Percentiles rank a stretch among this genome's conserved stretches.
Conservation (phyloP, 805 yeast species). For the Nakazawaea siamensis region DNA sequence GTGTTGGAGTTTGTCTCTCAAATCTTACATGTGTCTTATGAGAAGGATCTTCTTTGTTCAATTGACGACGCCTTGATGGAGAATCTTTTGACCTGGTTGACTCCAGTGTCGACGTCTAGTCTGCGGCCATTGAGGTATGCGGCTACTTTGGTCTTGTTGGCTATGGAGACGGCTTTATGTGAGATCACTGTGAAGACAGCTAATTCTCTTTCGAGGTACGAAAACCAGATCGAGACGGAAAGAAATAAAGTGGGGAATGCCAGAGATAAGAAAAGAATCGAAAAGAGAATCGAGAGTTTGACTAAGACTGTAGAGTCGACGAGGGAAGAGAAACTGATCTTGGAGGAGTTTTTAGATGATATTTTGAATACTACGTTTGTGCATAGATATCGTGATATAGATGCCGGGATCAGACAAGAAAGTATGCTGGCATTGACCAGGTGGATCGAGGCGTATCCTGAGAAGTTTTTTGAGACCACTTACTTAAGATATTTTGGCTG, state of each 20-base stretch:
- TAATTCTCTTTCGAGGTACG: constrained; percentile 30
- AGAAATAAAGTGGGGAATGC: constrained; percentile 22
- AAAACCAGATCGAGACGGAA: constrained; percentile 32
- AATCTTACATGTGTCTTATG: constrained; percentile 46
- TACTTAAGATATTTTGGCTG: constrained; percentile 77
- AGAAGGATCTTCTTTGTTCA: constrained; percentile 50
- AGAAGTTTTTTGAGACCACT: constrained; percentile 57
- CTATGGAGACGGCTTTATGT: constrained; percentile 55
- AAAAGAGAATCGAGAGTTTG: constrained; percentile 38
- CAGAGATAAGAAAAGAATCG: constrained; percentile 22
- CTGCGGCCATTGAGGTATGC: constrained; percentile 65
- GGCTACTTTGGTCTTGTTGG: constrained; percentile 50
- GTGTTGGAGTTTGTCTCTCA: constrained; percentile 47
- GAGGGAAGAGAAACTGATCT: constrained; percentile 39
- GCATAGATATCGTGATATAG: constrained; percentile 76
- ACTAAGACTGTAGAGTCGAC: constrained; percentile 31
- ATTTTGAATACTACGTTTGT: constrained; percentile 59
- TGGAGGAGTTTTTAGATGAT: constrained; percentile 54
- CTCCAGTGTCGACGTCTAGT: constrained; percentile 60
- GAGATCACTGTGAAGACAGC: constrained; percentile 31
- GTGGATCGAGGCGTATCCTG: constrained; percentile 71
- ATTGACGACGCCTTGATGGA: constrained; percentile 37
- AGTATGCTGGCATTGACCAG: constrained; percentile 55
- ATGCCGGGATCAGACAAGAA: constrained; percentile 60
- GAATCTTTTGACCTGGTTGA: constrained; percentile 65